Evolutionary conservation across 2,329 filamentous ascomycete species (phyloP).

Genomic region (Sclerotinia spermophila): DNA sequence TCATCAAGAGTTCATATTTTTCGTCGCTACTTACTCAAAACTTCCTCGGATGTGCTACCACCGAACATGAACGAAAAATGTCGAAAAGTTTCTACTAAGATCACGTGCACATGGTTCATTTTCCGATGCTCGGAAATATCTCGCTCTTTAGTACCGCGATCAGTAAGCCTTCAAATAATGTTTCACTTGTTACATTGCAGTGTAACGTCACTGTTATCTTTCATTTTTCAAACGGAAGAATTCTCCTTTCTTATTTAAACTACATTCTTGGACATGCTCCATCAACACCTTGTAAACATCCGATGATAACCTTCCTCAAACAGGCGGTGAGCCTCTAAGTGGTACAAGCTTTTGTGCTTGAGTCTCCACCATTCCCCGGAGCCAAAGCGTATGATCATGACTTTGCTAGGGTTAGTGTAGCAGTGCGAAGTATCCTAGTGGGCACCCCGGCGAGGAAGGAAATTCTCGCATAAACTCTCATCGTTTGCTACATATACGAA

Average conservation of each 20-base stretch:
- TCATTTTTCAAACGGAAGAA: background rate
- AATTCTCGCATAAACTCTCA: background rate
- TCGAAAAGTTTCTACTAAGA: background rate
- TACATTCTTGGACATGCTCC: background rate
- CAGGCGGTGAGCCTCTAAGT: slow-evolving; percentile 10
- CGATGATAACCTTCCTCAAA: background rate
- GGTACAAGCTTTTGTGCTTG: background rate
- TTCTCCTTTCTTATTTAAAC: background rate
- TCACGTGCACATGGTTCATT: background rate
- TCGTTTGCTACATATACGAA: slow-evolving; percentile 6
- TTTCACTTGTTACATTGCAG: background rate
- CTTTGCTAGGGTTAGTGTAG: background rate
- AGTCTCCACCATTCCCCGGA: slow-evolving; percentile 17
- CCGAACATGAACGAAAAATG: background rate
- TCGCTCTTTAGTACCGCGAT: background rate
- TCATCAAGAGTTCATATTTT: background rate
- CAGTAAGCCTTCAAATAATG: background rate
- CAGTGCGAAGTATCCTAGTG: slow-evolving; percentile 1
- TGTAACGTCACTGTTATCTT: background rate
- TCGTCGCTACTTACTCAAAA: background rate
- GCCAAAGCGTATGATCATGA: slow-evolving; percentile 15
- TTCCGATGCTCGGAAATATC: background rate
- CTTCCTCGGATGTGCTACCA: background rate
- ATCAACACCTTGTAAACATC: background rate
- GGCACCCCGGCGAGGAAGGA: background rate